Percentiles rank a stretch among this genome's conserved stretches.
These are phyloP conservation scores for Diospyros kaki DNA, from an alignment of 148 eudicot species.

Conservation along the genomic window DNA sequence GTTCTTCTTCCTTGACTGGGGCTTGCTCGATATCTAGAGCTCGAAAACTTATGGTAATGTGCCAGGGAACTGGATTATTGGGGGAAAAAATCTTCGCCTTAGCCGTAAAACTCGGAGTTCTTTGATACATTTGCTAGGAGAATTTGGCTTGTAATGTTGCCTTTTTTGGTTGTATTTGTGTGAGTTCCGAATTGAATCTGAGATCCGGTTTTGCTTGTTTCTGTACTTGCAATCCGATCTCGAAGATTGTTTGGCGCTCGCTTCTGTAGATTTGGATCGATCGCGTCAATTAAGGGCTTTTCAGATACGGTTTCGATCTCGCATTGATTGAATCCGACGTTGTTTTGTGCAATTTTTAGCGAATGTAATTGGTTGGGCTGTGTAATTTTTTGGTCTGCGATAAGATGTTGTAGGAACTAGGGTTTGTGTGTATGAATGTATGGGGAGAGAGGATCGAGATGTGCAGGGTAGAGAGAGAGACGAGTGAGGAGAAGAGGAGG, in stretches of 20 bases:
- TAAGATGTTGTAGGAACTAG: not conserved
- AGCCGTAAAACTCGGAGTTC: not conserved
- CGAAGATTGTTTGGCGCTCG: not conserved
- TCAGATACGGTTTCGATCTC: not conserved
- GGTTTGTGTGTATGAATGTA: slow-evolving; percentile 1
- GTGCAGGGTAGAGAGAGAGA: slow-evolving; percentile 30
- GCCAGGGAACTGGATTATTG: not conserved
- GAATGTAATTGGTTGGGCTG: not conserved
- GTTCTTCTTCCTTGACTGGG: not conserved
- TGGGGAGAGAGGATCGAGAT: slow-evolving; percentile 22
- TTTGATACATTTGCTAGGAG: not conserved
- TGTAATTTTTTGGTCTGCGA: not conserved
- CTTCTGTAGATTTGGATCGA: not conserved
- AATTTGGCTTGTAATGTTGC: not conserved
- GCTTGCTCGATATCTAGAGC: not conserved
- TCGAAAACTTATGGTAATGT: slow-evolving; percentile 10
- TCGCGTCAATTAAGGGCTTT: not conserved
- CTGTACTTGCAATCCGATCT: not conserved
- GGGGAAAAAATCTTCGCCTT: not conserved
- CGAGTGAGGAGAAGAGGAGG: slow-evolving; percentile 28
- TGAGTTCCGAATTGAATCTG: slow-evolving; percentile 3
- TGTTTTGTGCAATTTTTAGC: not conserved
- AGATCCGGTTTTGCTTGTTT: not conserved
- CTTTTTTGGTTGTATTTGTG: not conserved
- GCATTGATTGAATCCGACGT: not conserved